Base-by-base conservation (phyloP, 1,284 basidiomycete genomes). In the Neonothopanus nambi region DNA sequence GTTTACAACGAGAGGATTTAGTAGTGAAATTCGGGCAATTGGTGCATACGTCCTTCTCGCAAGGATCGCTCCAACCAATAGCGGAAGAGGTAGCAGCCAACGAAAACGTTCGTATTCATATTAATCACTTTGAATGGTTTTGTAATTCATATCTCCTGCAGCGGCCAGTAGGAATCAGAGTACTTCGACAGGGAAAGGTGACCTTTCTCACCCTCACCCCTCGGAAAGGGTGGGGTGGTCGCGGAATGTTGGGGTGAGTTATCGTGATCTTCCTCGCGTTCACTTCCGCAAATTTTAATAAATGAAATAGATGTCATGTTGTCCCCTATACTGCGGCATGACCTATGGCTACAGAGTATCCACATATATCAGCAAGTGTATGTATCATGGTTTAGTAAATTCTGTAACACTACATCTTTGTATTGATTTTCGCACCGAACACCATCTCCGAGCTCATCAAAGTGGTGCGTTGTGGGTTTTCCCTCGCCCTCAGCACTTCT, bases 201-300 rank as follows among this genome's bases (percentile, higher is more conserved):
- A 58, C 71, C 24, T 66, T 67, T 24, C 52, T 71, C 45, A 75
- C 64, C 20, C 62, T 77, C 33, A 70, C 68, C 56, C 82, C 74
- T 54, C 58, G 66, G 12, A 70, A 70, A 73, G 81, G 77, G 60
- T 72, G 81, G 82, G 65, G 73, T 54, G 93, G 93, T 1, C 76
- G 91, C 53, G 93, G 93, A 12, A 75, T 89, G 65, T 73, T 95
- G 24, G 93, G 93, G 91, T 90, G 56, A 63, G 84, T 43, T n/a
- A 21, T 3, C 57, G 44, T 40, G 13, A 35, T 52, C 40, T 6
- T 41, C 17, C 2, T 28, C 46, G 4, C 3, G 21, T 33, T 44
- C 54, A 21, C 1, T 20, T 48, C 59, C 36, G 41, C 37, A 51
- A n/a, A 13, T 41, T 28, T 6, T 23, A 30, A 51, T 26, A 15